A percentile compares a stretch with the other conserved stretches of the same genome.
These are phyloP conservation scores for Carpinus viminea DNA, from an alignment of 306 rosid species.

Conservation along the genomic window DNA sequence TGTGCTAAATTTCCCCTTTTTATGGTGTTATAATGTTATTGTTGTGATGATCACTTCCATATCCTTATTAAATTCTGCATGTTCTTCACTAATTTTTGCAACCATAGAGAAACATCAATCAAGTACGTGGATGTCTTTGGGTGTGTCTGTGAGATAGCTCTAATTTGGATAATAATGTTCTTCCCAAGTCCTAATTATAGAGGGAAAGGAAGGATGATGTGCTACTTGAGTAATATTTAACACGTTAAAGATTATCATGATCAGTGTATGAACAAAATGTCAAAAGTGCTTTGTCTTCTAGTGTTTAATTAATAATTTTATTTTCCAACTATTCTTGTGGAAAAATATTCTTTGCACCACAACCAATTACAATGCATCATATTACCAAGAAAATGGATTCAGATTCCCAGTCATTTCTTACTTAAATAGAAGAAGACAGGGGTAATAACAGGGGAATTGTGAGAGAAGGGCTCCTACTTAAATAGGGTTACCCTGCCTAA, in stretches of 20 bases:
- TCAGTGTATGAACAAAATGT: not conserved
- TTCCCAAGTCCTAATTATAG: no score
- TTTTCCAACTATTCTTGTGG: not conserved
- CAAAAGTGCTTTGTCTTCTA: not conserved
- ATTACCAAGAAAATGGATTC: not conserved
- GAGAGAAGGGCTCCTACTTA: no score
- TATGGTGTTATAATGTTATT: constrained; percentile 32
- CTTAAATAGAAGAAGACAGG: no score
- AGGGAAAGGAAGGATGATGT: no score
- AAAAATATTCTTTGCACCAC: not conserved
- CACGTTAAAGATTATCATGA: no score
- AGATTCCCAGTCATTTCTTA: no score
- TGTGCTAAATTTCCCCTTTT: constrained; percentile 23
- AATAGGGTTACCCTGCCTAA: no score
- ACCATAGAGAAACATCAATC: not conserved
- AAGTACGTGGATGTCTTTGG: constrained; percentile 26
- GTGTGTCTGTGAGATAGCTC: not conserved
- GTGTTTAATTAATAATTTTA: not conserved
- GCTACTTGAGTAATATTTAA: no score
- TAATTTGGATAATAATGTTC: no score
- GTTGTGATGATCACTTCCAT: constrained; percentile 14
- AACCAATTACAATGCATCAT: not conserved
- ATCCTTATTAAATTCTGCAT: not conserved
- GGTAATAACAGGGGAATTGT: no score
- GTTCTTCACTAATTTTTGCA: constrained; percentile 8